phyloP scores from a whole-genome alignment of 768 basidiomycete genomes.

The Kwoniella sp. region DNA sequence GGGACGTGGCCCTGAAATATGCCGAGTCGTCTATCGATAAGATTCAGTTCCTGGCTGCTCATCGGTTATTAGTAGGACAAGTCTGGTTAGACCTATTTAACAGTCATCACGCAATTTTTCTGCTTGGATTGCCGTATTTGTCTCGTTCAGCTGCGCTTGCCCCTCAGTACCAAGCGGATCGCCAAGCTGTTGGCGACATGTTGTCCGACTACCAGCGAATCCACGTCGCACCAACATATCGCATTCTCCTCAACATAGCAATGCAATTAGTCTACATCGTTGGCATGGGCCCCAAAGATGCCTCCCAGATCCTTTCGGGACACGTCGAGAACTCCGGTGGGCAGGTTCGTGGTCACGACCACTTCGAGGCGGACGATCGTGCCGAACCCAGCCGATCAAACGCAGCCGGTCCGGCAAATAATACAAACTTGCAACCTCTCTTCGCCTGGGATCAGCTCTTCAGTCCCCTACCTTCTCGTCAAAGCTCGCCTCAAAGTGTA shows the following conservation, averaged over 20 bases:
- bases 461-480: conserved; percentile 9
- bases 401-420: no score
- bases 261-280: conserved; percentile 12
- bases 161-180: not conserved
- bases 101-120: conserved; percentile 12
- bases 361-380: no score
- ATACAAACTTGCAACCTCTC: no score
- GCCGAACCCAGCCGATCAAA: no score
- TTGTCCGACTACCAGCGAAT: not conserved
- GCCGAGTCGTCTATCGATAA: not conserved
- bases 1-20: not conserved
- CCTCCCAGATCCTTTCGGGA: not conserved
- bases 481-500: conserved; percentile 6
- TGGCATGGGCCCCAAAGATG: conserved; percentile 3
- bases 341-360: no score
- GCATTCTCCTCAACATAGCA: conserved; percentile 13
- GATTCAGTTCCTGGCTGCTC: not conserved
- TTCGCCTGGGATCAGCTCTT: conserved; percentile 7
- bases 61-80: conserved; percentile 5
- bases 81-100: conserved; percentile 18
- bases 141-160: not conserved
- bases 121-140: conserved; percentile 4
- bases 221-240: conserved; percentile 10
- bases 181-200: conserved; percentile 2
- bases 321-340: no score